These are phyloP conservation scores for Neurospora sublineolata DNA, from an alignment of 495 filamentous ascomycete species.

Conservation along the genomic window DNA sequence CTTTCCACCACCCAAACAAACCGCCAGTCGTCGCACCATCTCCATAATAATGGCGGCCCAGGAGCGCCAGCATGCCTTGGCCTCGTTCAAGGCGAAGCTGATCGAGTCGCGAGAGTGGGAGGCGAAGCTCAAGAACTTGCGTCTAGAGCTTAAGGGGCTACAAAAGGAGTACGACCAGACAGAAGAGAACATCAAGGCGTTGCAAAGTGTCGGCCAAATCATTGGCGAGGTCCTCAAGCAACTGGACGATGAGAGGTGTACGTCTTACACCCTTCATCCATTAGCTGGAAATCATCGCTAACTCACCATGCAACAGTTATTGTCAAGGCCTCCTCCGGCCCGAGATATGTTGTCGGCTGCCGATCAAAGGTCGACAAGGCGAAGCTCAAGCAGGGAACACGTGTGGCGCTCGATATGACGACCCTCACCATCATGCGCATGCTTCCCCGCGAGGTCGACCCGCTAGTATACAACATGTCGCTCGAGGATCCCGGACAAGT, in stretches of 20 bases:
- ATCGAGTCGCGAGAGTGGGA: slow-evolving; percentile 98
- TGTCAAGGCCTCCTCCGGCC: slow-evolving; percentile 88
- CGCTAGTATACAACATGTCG: slow-evolving; percentile 99
- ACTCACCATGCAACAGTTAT: slow-evolving; percentile 32
- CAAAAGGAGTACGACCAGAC: slow-evolving; percentile 93
- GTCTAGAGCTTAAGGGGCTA: slow-evolving; percentile 87
- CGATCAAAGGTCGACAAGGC: slow-evolving; percentile 93
- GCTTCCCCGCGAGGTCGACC: slow-evolving; percentile 96
- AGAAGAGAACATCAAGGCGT: slow-evolving; percentile 98
- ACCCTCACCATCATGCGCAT: slow-evolving; percentile 99
- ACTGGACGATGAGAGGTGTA: slow-evolving; percentile 97
- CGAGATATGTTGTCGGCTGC: slow-evolving; percentile 96
- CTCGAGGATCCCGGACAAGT: slow-evolving; percentile 96
- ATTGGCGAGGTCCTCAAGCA: slow-evolving; percentile 99
- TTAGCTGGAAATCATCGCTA: not conserved
- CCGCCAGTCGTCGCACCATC: not conserved
- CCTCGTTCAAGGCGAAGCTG: slow-evolving; percentile 84
- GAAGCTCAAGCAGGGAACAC: slow-evolving; percentile 95
- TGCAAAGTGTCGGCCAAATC: slow-evolving; percentile 98
- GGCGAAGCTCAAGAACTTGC: slow-evolving; percentile 83
- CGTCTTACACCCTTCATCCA: slow-evolving; percentile 22
- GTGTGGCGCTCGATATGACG: slow-evolving; percentile 98
- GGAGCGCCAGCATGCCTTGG: slow-evolving; percentile 73
- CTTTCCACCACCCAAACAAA: not conserved
- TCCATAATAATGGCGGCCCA: slow-evolving; percentile 29